phyloP scores from a whole-genome alignment of 225 moss, liverwort and hornwort genomes.

The Sphagnum contortum region DNA sequence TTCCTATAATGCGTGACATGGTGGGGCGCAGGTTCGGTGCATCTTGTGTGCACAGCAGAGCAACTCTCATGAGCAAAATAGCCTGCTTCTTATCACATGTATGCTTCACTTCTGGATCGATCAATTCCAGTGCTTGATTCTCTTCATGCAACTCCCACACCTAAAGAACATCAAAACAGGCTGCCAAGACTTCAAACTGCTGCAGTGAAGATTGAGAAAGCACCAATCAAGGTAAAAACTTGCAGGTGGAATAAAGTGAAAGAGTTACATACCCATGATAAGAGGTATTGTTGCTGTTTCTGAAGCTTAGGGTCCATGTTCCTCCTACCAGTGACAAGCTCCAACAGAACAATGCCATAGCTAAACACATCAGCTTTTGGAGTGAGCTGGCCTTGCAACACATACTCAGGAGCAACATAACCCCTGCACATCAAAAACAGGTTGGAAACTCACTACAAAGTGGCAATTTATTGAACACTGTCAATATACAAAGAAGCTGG shows the following conservation, averaged over 20 bases:
- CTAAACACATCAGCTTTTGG: conserved; percentile 37
- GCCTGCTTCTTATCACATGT: conserved; percentile 3
- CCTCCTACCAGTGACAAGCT: conserved; percentile 37
- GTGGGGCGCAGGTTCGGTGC: conserved; percentile 3
- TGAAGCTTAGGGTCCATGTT: conserved; percentile 29
- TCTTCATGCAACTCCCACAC: conserved; percentile 5
- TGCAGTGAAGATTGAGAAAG: background rate
- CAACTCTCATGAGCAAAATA: conserved; percentile 7
- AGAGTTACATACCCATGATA: conserved; percentile 16
- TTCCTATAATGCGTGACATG: conserved; percentile 4
- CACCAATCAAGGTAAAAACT: background rate
- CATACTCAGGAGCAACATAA: background rate
- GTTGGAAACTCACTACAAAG: background rate
- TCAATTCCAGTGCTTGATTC: conserved; percentile 1
- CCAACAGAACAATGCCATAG: conserved; percentile 41
- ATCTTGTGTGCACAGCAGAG: conserved; percentile 8
- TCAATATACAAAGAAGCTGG: background rate
- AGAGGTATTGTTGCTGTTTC: conserved; percentile 40
- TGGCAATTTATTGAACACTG: background rate
- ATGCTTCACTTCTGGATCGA: conserved; percentile 5
- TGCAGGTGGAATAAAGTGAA: background rate
- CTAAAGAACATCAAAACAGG: background rate
- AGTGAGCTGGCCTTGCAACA: conserved; percentile 1
- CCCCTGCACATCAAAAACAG: background rate
- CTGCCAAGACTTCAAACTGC: background rate